Evolutionary conservation across 306 rosid genomes (phyloP).

Genomic region (Styphnolobium japonicum): DNA sequence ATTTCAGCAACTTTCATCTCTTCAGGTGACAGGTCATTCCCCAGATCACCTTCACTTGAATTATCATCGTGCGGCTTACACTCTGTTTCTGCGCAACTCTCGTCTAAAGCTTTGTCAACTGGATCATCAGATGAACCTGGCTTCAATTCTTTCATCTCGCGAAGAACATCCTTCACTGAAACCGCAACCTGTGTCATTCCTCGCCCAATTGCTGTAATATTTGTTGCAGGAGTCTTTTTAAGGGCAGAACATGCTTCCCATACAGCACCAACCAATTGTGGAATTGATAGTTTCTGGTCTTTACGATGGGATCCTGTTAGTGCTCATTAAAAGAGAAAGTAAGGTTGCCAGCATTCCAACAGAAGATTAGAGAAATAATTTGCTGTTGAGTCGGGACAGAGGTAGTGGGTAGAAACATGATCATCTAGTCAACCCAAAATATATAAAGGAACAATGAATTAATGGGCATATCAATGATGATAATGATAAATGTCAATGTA

Average conservation of each 20-base stretch:
- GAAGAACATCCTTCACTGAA: conserved; percentile 85
- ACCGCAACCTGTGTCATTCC: conserved; percentile 81
- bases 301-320: conserved; percentile 50
- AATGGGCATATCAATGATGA: not conserved
- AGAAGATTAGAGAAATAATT: not conserved
- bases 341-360: conserved; percentile 1
- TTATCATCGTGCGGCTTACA: conserved; percentile 34
- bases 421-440: not conserved
- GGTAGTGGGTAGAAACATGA: not conserved
- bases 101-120: conserved; percentile 30
- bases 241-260: conserved; percentile 89
- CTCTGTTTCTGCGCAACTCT: conserved; percentile 29
- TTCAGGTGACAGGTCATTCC: conserved; percentile 79
- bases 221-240: conserved; percentile 74
- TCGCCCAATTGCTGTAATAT: conserved; percentile 81
- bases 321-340: conserved; percentile 30
- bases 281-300: conserved; percentile 48
- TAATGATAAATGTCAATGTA: not conserved
- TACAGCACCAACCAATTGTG: conserved; percentile 75
- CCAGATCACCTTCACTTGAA: conserved; percentile 63
- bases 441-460: not conserved
- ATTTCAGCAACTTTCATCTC: conserved; percentile 78
- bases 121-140: conserved; percentile 43
- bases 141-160: conserved; percentile 92
- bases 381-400: not conserved